A percentile compares a stretch with the other conserved stretches of the same genome.
Conservation (phyloP, 495 filamentous ascomycete genomes). For the Aspergillus sclerotioniger region DNA sequence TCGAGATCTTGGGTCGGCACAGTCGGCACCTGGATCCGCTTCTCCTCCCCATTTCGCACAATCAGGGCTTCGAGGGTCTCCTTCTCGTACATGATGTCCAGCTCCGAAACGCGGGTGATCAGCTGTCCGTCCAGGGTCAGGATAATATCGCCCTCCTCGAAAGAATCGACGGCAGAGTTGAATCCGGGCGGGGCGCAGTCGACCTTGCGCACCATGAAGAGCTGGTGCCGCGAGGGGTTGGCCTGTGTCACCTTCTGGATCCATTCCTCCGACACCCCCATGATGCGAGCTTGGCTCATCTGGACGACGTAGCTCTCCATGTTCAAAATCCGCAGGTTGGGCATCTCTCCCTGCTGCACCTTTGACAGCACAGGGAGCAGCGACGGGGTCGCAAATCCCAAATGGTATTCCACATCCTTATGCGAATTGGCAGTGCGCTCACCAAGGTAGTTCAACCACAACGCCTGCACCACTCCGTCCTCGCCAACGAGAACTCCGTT, state of each 20-base stretch:
- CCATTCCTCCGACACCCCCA: slow-evolving; percentile 97
- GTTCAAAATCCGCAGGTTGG: slow-evolving; percentile 82
- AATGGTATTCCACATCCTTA: slow-evolving; percentile 95
- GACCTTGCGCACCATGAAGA: slow-evolving; percentile 98
- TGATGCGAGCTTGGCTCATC: slow-evolving; percentile 96
- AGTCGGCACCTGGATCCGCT: slow-evolving; percentile 75
- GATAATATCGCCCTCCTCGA: slow-evolving; percentile 91
- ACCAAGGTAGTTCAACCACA: slow-evolving; percentile 96
- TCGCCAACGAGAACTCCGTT: slow-evolving; percentile 87
- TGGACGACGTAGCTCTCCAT: slow-evolving; percentile 93
- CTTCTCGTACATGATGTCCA: slow-evolving; percentile 95
- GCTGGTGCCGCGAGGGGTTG: slow-evolving; percentile 87
- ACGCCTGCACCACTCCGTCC: slow-evolving; percentile 86
- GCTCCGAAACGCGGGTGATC: slow-evolving; percentile 86
- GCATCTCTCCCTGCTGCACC: slow-evolving; percentile 74
- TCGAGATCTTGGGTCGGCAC: slow-evolving; percentile 88
- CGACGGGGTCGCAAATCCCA: slow-evolving; percentile 86
- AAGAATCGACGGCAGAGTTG: slow-evolving; percentile 35
- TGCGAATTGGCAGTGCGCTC: slow-evolving; percentile 74
- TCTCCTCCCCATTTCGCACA: slow-evolving; percentile 80
- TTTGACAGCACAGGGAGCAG: slow-evolving; percentile 80
- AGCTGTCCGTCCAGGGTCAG: slow-evolving; percentile 86
- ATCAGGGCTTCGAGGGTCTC: slow-evolving; percentile 79
- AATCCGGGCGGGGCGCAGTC: slow-evolving; percentile 61
- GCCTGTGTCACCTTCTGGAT: slow-evolving; percentile 81